Base-by-base conservation (phyloP, 2,329 filamentous ascomycete species). In the Escovopsis sp. region DNA sequence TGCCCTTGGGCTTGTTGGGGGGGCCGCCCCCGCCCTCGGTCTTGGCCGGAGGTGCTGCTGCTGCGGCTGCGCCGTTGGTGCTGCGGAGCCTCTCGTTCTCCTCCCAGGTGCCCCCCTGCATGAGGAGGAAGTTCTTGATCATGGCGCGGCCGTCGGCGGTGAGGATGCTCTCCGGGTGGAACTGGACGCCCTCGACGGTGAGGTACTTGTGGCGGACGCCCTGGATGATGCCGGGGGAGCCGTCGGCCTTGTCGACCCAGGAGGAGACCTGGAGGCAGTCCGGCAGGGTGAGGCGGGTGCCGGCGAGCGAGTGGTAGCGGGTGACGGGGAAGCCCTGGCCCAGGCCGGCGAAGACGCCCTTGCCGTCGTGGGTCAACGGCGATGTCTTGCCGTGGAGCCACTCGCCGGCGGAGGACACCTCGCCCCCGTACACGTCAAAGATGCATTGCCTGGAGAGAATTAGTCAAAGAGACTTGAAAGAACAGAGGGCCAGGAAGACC, bases 341-440 rank as follows among this genome's bases (percentile, higher is more conserved):
- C 44, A 98, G 69, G n/a, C 79, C 79, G 36, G 77, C 73, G 58
- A 95, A 98, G 7, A 94, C 82, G n/a, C 91, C 93, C 61, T 87
- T 93, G 41, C 72, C 73, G 59, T 98, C 91, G 62, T 98, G 91
- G 35, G 77, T 76, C 55, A 98, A 69, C 40, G 83, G 81, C 2
- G 89, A 96, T 6, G 91, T 98, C 68, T 98, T 98, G 53, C 91
- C 91, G 57, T 98, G 91, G 43, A 98, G 69, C 56, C 95, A 95
- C 65, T 98, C 91, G 26, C 91, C 91, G 9, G 91, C 94, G 45
- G 86, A 89, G 58, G 81, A 82, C 40, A 98, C 91, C 40, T 83
- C 79, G 47, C 91, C 91, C 39, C 91, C 91, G 56, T 93, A 96
- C 30, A 86, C 80, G 43, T 91, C 84, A 58, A 93, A 89, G 50